Evolutionary conservation across 352 stramenopile species (phyloP), one percentile per base, ranked within the genome.

Genomic region (Pythium chondricola): DNA sequence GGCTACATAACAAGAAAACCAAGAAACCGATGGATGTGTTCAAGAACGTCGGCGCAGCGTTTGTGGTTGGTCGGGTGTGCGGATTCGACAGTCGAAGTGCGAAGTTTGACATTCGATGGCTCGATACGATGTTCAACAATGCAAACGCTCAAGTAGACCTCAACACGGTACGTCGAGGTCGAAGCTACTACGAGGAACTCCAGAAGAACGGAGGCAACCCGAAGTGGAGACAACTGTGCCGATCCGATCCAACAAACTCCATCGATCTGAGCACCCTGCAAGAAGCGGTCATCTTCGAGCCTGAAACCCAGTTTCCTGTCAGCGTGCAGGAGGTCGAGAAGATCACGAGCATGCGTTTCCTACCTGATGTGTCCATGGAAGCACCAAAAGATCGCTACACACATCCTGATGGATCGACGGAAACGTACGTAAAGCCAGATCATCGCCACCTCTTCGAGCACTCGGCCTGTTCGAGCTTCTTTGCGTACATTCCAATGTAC

Each of bases 401-500:
- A 11, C 50, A 58, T 11, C 0, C 8, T 10, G 50, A 61, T 38
- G 38, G 30, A 2, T 36, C 40, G 0, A 55, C 31, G 14, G 33
- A 51, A 1, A 68, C 61, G 11, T 18, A 33, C 6, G 16, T 65
- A 2, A 46, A 43, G 0, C 14, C 29, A 3, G 26, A 58, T 0
- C 63, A 43, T 29, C 37, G 37, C 11, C 30, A 53, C 38, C 31
- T 62, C 0, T 60, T 65, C 30, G 18, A 68, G n/a, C 46, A 67
- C 37, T 63, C 54, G 0, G 52, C 52, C n/a, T 31, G 35, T 6
- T 55, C 52, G 2, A 65, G 47, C 25, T 65, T 67, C 31, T 65
- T 67, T 25, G 54, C 54, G 1, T 71, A 63, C 17, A 35, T 67
- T 5, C 58, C 58, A 4, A 7, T 71, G 0, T 63, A 47, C 17